Percentiles rank a stretch among this genome's conserved stretches.
These are phyloP conservation scores for Pichia thaimueangensis DNA, from an alignment of 805 yeast species.

Conservation along the genomic window DNA sequence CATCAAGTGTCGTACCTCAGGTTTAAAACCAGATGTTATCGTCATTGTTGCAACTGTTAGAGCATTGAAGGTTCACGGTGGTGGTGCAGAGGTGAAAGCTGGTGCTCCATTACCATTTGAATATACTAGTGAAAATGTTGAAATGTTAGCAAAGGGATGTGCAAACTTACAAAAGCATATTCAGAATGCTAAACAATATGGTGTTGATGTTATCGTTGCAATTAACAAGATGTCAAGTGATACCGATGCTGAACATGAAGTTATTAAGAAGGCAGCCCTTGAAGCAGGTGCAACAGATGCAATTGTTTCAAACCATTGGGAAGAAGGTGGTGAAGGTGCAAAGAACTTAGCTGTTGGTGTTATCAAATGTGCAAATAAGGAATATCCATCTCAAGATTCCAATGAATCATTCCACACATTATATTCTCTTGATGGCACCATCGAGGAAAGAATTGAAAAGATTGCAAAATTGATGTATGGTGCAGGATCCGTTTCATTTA, in stretches of 20 bases:
- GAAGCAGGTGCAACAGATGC: conserved; percentile 94
- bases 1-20: conserved; percentile 91
- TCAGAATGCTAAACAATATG: conserved; percentile 73
- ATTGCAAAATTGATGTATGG: conserved; percentile 92
- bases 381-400: conserved; percentile 31
- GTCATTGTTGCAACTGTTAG: conserved; percentile 94
- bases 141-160: conserved; percentile 70
- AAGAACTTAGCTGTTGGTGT: conserved; percentile 78
- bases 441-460: conserved; percentile 70
- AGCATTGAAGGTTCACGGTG: conserved; percentile 96
- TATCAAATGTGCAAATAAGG: conserved; percentile 52
- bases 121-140: conserved; percentile 76
- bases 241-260: conserved; percentile 69
- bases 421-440: conserved; percentile 61
- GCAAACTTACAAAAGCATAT: conserved; percentile 89
- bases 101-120: conserved; percentile 81
- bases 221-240: conserved; percentile 84
- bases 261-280: conserved; percentile 71
- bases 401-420: conserved; percentile 50
- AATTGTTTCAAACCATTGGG: conserved; percentile 90
- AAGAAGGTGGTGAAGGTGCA: conserved; percentile 91
- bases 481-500: conserved; percentile 75
- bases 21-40: conserved; percentile 80
- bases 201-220: conserved; percentile 92
- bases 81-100: conserved; percentile 94